Conservation (phyloP, 768 basidiomycete species). For the Obba rivulosa region DNA sequence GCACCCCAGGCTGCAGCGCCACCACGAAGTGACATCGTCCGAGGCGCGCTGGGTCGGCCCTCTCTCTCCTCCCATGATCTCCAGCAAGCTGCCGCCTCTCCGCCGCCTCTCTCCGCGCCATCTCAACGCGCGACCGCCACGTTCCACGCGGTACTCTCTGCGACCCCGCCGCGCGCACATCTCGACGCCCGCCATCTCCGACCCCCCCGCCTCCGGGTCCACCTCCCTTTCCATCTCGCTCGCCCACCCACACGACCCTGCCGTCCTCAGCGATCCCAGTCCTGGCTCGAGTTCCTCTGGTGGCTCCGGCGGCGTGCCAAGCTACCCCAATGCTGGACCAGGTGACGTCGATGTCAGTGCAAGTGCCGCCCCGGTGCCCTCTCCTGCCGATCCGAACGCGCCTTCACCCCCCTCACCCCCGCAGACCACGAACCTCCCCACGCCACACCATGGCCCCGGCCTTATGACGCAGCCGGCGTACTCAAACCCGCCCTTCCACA, state of each 20-base stretch:
- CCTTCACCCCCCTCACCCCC: conserved; percentile 14
- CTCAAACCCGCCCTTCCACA: conserved; percentile 74
- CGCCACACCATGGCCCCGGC: conserved; percentile 7
- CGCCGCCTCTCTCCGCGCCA: background rate
- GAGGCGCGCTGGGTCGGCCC: too few relatives aligned
- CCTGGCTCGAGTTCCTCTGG: background rate
- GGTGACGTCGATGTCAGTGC: background rate
- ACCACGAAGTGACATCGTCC: too few relatives aligned
- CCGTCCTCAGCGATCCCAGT: conserved; percentile 1
- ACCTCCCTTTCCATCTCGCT: conserved; percentile 2
- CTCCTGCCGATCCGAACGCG: conserved; percentile 3
- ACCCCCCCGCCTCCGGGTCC: background rate
- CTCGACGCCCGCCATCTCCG: conserved; percentile 5
- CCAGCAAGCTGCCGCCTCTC: conserved; percentile 3
- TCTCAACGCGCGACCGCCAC: background rate
- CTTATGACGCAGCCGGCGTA: conserved; percentile 31
- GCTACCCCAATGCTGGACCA: conserved; percentile 1
- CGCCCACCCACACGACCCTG: conserved; percentile 22
- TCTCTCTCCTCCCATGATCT: conserved; percentile 1
- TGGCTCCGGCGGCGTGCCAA: background rate
- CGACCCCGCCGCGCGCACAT: background rate
- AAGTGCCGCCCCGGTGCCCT: background rate
- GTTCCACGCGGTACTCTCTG: background rate
- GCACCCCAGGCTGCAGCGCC: too few relatives aligned
- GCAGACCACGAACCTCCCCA: conserved; percentile 9